Evolutionary conservation across 1,284 basidiomycete species (phyloP).

Genomic region (Stereum hirsutum): DNA sequence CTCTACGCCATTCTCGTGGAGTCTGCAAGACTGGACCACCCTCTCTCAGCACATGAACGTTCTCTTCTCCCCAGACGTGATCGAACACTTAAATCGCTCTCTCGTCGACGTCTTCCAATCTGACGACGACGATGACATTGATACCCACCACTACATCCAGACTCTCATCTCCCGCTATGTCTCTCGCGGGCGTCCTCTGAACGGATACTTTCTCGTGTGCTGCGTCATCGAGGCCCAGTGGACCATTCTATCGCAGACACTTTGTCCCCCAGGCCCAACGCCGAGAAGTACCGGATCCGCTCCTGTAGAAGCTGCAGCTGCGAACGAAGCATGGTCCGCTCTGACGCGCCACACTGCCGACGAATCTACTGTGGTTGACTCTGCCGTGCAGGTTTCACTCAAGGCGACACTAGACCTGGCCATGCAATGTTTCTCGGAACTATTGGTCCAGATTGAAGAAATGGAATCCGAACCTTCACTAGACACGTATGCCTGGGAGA

Average conservation of each 20-base stretch:
- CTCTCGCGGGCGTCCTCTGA: slow-evolving; percentile 66
- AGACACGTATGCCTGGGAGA: slow-evolving; percentile 84
- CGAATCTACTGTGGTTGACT: slow-evolving; percentile 28
- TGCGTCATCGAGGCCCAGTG: slow-evolving; percentile 79
- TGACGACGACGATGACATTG: slow-evolving; percentile 41
- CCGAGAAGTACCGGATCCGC: slow-evolving; percentile 20
- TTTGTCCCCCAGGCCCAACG: slow-evolving; percentile 35
- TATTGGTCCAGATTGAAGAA: slow-evolving; percentile 67
- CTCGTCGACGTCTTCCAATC: slow-evolving; percentile 51
- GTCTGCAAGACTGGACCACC: slow-evolving; percentile 52
- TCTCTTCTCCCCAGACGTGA: slow-evolving; percentile 50
- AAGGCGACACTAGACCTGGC: slow-evolving; percentile 45
- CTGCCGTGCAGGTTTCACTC: slow-evolving; percentile 33
- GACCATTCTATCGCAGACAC: slow-evolving; percentile 73
- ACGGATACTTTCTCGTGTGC: slow-evolving; percentile 82
- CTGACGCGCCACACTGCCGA: slow-evolving; percentile 45
- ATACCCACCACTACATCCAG: slow-evolving; percentile 44
- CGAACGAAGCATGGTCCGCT: slow-evolving; percentile 71
- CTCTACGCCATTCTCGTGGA: slow-evolving; percentile 72
- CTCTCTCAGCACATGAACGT: slow-evolving; percentile 45
- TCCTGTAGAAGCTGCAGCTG: slow-evolving; percentile 64
- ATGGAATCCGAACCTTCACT: slow-evolving; percentile 70
- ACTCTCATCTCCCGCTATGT: slow-evolving; percentile 75
- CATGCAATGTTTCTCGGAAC: slow-evolving; percentile 66
- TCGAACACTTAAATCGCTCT: slow-evolving; percentile 63